A percentile compares a stretch with the other conserved stretches of the same genome.
Conservation (phyloP, 2,329 filamentous ascomycete genomes). For the Amesomyces nigricolor region DNA sequence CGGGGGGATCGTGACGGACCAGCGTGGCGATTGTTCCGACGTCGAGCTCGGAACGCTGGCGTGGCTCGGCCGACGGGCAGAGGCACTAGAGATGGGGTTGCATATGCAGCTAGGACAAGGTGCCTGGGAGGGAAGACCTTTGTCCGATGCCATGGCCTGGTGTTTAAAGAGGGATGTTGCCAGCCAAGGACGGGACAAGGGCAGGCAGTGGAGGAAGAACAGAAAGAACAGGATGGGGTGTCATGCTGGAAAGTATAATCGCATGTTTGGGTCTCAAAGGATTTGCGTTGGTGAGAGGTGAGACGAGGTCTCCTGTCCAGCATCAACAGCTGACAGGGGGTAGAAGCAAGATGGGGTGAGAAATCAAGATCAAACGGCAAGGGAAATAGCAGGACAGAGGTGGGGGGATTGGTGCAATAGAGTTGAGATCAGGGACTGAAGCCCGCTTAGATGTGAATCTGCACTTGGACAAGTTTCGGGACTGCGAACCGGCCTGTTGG, state of each 20-base stretch:
- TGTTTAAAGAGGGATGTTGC: not conserved
- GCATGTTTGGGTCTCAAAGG: not conserved
- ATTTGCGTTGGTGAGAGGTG: conserved; percentile 12
- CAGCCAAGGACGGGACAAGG: not conserved
- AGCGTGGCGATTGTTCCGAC: conserved; percentile 19
- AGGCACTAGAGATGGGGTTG: conserved; percentile 6
- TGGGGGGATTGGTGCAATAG: conserved; percentile 8
- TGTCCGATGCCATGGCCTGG: not conserved
- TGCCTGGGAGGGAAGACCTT: not conserved
- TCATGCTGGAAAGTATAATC: not conserved
- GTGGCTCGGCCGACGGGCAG: conserved; percentile 16
- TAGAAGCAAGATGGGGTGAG: not conserved
- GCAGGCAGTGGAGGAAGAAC: not conserved
- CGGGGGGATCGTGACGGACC: conserved; percentile 16
- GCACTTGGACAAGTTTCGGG: conserved; percentile 4
- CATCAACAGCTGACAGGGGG: not conserved
- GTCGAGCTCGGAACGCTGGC: conserved; percentile 17
- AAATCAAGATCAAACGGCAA: conserved; percentile 13
- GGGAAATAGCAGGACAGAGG: conserved; percentile 10
- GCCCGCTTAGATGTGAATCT: conserved; percentile 7
- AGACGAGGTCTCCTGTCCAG: conserved; percentile 15
- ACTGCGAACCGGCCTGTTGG: not conserved
- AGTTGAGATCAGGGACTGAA: not conserved
- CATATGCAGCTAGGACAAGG: conserved; percentile 14
- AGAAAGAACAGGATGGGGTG: not conserved